These are phyloP conservation scores for Aegle marmelos DNA, from an alignment of 345 rosid genomes.

Conservation along the genomic window DNA sequence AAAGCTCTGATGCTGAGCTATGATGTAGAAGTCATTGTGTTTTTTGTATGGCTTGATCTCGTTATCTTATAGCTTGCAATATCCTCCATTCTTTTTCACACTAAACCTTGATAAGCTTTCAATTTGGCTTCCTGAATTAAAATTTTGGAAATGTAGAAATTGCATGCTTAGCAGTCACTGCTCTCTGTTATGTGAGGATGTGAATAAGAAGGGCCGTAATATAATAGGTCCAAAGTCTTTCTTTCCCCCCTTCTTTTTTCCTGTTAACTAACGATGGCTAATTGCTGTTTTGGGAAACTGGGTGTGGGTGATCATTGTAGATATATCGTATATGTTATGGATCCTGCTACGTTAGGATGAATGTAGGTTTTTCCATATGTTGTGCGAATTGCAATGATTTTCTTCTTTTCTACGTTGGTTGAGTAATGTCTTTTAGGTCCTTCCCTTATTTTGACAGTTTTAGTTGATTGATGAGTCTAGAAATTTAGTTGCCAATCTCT, in stretches of 20 bases:
- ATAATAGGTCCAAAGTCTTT: neutral
- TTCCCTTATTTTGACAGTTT: neutral
- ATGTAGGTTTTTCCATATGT: too few species aligned
- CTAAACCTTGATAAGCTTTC: neutral
- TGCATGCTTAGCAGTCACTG: neutral
- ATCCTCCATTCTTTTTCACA: neutral
- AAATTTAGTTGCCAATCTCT: neutral
- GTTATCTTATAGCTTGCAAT: neutral
- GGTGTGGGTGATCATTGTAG: neutral
- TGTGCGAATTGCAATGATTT: neutral
- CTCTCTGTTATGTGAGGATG: neutral
- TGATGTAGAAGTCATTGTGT: neutral
- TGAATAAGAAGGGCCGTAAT: neutral
- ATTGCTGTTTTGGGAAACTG: neutral
- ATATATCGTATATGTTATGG: neutral
- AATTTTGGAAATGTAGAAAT: neutral
- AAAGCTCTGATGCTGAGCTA: slow-evolving; percentile 42
- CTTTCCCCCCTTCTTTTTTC: neutral
- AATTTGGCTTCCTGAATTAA: neutral
- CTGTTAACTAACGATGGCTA: neutral
- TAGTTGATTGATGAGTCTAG: neutral
- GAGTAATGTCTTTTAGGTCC: neutral
- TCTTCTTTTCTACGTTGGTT: neutral
- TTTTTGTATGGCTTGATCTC: neutral
- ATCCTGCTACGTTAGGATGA: too few species aligned